Base-by-base conservation (phyloP, 2,329 filamentous ascomycete genomes). In the Fusarium sp. region DNA sequence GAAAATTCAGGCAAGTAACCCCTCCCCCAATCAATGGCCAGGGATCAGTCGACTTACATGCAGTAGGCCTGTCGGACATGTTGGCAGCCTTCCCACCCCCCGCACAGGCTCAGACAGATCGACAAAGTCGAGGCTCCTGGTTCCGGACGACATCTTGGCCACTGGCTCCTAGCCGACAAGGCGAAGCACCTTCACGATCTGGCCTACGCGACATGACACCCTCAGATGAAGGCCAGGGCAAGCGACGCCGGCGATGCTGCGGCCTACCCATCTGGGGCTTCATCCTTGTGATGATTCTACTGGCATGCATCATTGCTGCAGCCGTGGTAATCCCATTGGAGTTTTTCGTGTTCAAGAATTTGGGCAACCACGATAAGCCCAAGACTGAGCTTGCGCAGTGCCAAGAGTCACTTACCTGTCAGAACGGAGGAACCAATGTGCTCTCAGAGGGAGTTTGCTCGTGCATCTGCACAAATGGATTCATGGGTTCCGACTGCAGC, bases 391-490 rank as follows among this genome's bases (percentile, higher is more conserved):
- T 85, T 23, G 78, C 82, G 7, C 77, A 85, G 65, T 97, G 94
- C 78, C 85, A 88, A 70, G 81, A 84, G 40, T 86, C 86, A 31
- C 81, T 92, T 13, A 86, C 84, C 0, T 98, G 95, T 76, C 82
- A 88, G 55, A 97, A 98, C 70, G 94, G 94, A 10, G 95, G 95
- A 30, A 90, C 91, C 16, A 94, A 91, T 59, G 88, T 95, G 15
- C 80, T 94, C 18, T 88, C 87, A 15, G 84, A 89, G 60, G 87
- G 89, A 4, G 83, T 87, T 18, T 98, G 95, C 81, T 91, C 91
- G 12, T 99, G 95, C 78, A 89, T 98, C 44, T 99, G 95, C 80
- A 90, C 91, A 23, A 94, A 96, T 74, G 94, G 95, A 2, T 98
- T 95, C 78, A 95, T 92, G 0, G 87, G 87, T 13, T 80, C 82